A percentile compares a stretch with the other conserved stretches of the same genome.
Conservation (phyloP, 495 filamentous ascomycete species). For the Hapsidospora chrysogenum region DNA sequence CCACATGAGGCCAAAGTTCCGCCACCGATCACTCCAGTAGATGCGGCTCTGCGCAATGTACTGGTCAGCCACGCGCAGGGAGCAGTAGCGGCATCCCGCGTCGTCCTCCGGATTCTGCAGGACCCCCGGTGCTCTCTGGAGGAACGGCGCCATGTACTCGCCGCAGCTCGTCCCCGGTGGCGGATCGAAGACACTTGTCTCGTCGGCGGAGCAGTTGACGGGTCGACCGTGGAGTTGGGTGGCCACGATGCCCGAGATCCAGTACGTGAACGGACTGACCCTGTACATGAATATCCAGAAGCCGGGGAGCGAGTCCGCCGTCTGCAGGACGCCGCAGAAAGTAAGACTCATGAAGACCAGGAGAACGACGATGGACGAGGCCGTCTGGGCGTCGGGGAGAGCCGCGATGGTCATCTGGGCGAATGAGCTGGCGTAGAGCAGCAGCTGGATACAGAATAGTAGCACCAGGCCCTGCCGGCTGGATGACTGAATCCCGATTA, state of each 20-base stretch:
- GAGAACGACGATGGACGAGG: constrained; percentile 43
- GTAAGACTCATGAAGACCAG: constrained; percentile 44
- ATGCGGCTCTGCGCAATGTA: constrained; percentile 29
- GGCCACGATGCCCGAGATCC: constrained; percentile 37
- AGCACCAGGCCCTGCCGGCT: constrained; percentile 43
- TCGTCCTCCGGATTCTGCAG: constrained; percentile 28
- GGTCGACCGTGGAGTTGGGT: constrained; percentile 31
- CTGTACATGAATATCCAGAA: constrained; percentile 69
- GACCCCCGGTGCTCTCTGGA: constrained; percentile 13
- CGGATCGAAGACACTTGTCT: constrained; percentile 34
- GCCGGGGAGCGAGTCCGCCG: constrained; percentile 31
- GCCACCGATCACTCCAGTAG: constrained; percentile 29
- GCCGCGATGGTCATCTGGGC: constrained; percentile 49
- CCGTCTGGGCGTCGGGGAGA: constrained; percentile 44
- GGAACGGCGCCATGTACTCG: constrained; percentile 9
- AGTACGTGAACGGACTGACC: constrained; percentile 48
- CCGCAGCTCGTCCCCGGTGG: constrained; percentile 16
- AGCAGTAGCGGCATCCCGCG: constrained; percentile 27
- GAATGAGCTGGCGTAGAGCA: constrained; percentile 45
- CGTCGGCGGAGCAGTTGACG: constrained; percentile 35
- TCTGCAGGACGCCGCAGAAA: constrained; percentile 29
- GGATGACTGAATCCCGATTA: constrained; percentile 31
- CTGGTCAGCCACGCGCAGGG: constrained; percentile 27
- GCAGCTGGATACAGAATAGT: constrained; percentile 36
- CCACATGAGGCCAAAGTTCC: constrained; percentile 38